A percentile compares a stretch with the other conserved stretches of the same genome.
Evolutionary conservation across 768 basidiomycete genomes (phyloP).

Genomic region (Boletus pseudopeckii): DNA sequence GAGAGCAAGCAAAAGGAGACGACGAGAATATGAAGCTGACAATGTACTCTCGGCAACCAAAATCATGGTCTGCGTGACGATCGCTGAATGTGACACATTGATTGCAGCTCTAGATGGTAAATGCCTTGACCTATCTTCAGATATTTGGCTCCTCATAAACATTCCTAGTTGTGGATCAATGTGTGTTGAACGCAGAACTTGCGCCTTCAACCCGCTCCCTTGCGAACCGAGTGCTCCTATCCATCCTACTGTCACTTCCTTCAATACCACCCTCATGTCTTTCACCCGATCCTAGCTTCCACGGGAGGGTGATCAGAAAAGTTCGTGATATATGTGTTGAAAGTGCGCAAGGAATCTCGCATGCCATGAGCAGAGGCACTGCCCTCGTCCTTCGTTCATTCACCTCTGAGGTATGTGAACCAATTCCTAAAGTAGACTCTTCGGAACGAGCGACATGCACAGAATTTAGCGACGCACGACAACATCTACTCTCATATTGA

Average conservation of each 20-base stretch:
- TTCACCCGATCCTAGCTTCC: conserved; percentile 51
- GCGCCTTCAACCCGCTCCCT: conserved; percentile 55
- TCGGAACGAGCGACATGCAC: conserved; percentile 1
- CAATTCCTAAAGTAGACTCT: not conserved
- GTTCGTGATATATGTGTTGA: conserved; percentile 48
- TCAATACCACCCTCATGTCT: conserved; percentile 52
- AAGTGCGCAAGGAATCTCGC: conserved; percentile 51
- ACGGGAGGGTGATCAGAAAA: conserved; percentile 41
- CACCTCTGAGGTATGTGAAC: conserved; percentile 30
- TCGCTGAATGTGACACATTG: conserved; percentile 50
- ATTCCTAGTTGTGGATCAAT: conserved; percentile 44
- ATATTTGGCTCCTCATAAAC: conserved; percentile 2
- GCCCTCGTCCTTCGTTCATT: conserved; percentile 50
- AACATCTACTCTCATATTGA: conserved; percentile 44
- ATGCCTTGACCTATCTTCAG: conserved; percentile 8
- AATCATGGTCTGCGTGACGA: conserved; percentile 46
- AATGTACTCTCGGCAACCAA: conserved; percentile 57
- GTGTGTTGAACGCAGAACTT: conserved; percentile 51
- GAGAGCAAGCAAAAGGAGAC: conserved; percentile 66
- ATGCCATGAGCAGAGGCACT: conserved; percentile 58
- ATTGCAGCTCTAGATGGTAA: conserved; percentile 59
- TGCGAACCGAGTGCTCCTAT: conserved; percentile 53
- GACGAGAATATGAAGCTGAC: conserved; percentile 70
- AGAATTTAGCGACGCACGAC: conserved; percentile 17
- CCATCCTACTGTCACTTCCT: conserved; percentile 54